Base-by-base conservation (phyloP, 2,329 filamentous ascomycete species). In the Colletotrichum lindemuthianum region DNA sequence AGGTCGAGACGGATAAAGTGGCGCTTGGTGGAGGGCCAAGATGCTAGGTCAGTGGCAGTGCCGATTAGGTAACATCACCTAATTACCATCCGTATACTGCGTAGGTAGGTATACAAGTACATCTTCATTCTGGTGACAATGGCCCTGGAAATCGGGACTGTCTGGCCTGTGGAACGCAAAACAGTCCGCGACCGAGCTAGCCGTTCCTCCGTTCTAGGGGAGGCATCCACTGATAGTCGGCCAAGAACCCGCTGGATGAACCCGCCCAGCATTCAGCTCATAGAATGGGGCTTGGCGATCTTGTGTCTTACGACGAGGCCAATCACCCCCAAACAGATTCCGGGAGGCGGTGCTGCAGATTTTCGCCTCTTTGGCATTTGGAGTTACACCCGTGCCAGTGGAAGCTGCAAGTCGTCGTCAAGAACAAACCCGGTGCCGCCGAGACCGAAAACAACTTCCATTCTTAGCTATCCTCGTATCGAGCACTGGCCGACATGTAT, bases 131-230 rank as follows among this genome's bases (percentile, higher is more conserved):
- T 40, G 44, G 48, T 32, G 34, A 37, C 10, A 36, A 52, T 51
- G 56, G 43, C 32, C 36, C 54, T 63, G 47, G 40, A 58, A 51
- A 52, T 52, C 60, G 48, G 37, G 43, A 63, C 41, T 49, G 60
- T 63, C 37, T 63, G 60, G 60, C 56, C 60, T 54, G 49, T 59
- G 60, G 60, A 64, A 64, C 60, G 24, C 60, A 24, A 64, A 64
- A 60, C 60, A 64, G 36, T 48, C 56, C 50, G 43, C 44, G 56
- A 44, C 41, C 56, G 60, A 64, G 41, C 56, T 60, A 64, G 41
- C 60, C 60, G 60, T 64, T 37, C 6, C 16, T 24, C 53, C 55
- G 33, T 60, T 44, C 49, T n/a, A 52, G 56, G 45, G 43, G 51
- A 53, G 33, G 32, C 47, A 39, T 33, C 57, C 50, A 56, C 57